phyloP scores from a whole-genome alignment of 768 basidiomycete species.

The Termitomyces sp. region DNA sequence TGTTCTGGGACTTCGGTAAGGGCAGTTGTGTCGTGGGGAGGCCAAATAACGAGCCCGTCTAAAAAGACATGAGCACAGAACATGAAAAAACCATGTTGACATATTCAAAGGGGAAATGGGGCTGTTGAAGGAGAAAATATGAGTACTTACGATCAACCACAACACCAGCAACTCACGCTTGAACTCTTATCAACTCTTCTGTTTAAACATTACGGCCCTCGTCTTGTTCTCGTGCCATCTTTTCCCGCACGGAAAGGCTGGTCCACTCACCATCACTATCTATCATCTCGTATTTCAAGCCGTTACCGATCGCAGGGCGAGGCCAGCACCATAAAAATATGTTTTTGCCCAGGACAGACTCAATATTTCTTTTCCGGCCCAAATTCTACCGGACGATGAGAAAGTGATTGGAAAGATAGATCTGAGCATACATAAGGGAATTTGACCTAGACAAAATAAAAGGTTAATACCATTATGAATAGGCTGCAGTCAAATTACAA shows the following conservation, averaged over 20 bases:
- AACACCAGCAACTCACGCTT: conserved; percentile 1
- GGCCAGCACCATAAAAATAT: conserved; percentile 88
- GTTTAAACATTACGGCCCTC: conserved; percentile 19
- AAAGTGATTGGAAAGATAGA: conserved; percentile 10
- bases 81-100: not conserved
- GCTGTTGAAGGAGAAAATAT: conserved; percentile 6
- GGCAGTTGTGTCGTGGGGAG: conserved; percentile 64
- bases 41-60: conserved; percentile 50
- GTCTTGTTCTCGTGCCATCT: conserved; percentile 17
- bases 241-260: conserved; percentile 30
- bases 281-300: conserved; percentile 74
- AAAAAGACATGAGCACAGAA: not conserved
- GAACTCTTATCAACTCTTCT: conserved; percentile 12
- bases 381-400: conserved; percentile 58
- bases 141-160: conserved; percentile 9
- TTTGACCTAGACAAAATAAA: conserved; percentile 52
- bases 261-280: conserved; percentile 75
- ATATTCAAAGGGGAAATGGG: not conserved
- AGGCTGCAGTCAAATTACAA: conserved; percentile 9
- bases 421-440: conserved; percentile 82
- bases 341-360: conserved; percentile 73
- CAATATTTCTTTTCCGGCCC: conserved; percentile 68
- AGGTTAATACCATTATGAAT: not conserved
- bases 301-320: conserved; percentile 58
- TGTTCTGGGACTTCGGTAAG: conserved; percentile 28